Evolutionary conservation across 768 basidiomycete species (phyloP).

Genomic region (Coprinopsis marcescibilis): DNA sequence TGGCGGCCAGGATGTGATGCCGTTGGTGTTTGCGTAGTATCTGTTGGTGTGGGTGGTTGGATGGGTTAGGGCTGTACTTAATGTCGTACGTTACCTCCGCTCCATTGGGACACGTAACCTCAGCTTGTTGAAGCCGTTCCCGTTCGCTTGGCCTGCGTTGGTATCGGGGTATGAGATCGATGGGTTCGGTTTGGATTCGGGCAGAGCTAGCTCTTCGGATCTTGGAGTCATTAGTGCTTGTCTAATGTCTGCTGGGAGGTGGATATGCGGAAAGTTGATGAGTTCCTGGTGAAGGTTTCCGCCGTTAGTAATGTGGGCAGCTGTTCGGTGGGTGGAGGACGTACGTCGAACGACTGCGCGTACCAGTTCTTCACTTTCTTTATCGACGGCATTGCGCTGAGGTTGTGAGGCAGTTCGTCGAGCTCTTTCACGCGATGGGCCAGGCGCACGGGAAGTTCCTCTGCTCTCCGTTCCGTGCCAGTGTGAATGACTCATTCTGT

Average conservation of each 20-base stretch:
- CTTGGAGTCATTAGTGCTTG: constrained; percentile 53
- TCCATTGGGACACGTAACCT: constrained; percentile 81
- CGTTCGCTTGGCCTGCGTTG: constrained; percentile 30
- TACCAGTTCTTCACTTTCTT: constrained; percentile 98
- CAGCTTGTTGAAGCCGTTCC: constrained; percentile 46
- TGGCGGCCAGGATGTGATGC: constrained; percentile 72
- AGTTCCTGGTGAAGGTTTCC: constrained; percentile 58
- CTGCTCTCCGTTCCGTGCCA: constrained; percentile 30
- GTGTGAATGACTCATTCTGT: neutral
- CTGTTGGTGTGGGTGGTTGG: constrained; percentile 32
- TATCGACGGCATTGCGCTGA: constrained; percentile 88
- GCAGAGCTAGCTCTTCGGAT: constrained; percentile 45
- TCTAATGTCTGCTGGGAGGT: constrained; percentile 60
- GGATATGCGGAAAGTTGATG: constrained; percentile 76
- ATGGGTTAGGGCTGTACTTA: constrained; percentile 1
- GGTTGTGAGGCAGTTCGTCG: constrained; percentile 86
- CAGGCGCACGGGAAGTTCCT: constrained; percentile 91
- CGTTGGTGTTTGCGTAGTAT: constrained; percentile 77
- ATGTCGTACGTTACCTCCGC: constrained; percentile 51
- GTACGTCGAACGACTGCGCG: constrained; percentile 94
- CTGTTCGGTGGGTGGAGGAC: constrained; percentile 19
- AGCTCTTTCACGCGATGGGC: constrained; percentile 96
- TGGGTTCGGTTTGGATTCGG: constrained; percentile 78
- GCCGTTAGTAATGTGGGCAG: constrained; percentile 8
- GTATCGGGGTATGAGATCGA: constrained; percentile 36